Percentiles rank a stretch among this genome's conserved stretches.
phyloP scores from a whole-genome alignment of 768 basidiomycete species.

The Rhodotorula babjevae region DNA sequence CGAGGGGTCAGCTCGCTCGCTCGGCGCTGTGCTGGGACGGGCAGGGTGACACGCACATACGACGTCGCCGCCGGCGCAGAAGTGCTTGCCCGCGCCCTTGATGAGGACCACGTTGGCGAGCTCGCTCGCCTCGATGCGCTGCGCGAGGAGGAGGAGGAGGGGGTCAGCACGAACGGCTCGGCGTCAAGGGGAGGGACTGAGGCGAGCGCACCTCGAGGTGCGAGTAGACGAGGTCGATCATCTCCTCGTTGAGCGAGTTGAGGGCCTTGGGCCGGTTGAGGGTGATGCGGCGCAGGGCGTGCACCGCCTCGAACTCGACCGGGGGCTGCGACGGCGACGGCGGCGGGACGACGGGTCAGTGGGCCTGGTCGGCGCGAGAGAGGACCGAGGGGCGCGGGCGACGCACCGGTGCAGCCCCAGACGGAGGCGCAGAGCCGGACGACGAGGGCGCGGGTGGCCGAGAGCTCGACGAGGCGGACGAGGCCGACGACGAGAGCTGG shows the following conservation, averaged over 20 bases:
- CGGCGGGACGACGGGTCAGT: background rate
- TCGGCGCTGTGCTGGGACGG: background rate
- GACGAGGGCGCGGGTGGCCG: background rate
- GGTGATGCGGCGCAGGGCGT: slow-evolving; percentile 57
- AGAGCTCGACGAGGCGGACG: background rate
- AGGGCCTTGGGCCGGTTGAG: slow-evolving; percentile 75
- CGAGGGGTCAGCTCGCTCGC: background rate
- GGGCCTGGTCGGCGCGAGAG: background rate
- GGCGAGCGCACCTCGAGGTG: slow-evolving; percentile 62
- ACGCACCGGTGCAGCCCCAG: background rate
- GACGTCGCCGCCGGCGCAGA: slow-evolving; percentile 94
- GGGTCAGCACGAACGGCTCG: background rate
- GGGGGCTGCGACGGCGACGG: slow-evolving; percentile 25
- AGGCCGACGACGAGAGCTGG: background rate
- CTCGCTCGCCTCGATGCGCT: slow-evolving; percentile 69
- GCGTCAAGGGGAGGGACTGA: too few species aligned
- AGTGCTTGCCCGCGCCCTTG: slow-evolving; percentile 64
- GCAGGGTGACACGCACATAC: slow-evolving; percentile 57
- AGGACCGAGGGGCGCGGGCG: too few species aligned
- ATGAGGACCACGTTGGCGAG: slow-evolving; percentile 69
- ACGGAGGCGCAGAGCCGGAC: too few species aligned
- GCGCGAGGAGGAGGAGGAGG: background rate
- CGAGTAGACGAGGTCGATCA: slow-evolving; percentile 66
- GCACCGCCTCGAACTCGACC: slow-evolving; percentile 40
- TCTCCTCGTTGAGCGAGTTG: slow-evolving; percentile 73